Evolutionary conservation across 1,139 yeast species (phyloP).

Genomic region (Suhomyces taliae): DNA sequence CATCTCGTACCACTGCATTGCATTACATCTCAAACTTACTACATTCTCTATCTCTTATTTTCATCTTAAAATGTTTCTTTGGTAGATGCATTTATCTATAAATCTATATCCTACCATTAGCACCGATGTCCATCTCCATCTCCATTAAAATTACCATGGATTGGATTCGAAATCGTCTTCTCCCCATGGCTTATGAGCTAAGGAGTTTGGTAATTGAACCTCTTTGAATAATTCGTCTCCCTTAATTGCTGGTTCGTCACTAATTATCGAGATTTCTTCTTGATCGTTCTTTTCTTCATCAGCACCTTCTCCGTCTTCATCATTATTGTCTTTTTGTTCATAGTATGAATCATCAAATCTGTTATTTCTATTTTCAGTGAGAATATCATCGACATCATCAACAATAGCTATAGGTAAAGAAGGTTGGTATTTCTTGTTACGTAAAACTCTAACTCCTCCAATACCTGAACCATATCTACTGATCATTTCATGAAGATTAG

Average conservation of each 20-base stretch:
- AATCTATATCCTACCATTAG: background rate
- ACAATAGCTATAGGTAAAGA: constrained; percentile 56
- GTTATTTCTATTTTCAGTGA: constrained; percentile 32
- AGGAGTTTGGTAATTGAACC: constrained; percentile 50
- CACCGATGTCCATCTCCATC: background rate
- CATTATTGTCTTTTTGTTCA: constrained; percentile 24
- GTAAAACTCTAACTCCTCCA: constrained; percentile 49
- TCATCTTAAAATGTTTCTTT: no score
- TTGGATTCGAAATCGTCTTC: constrained; percentile 41
- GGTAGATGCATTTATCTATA: no score
- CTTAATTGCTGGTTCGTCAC: constrained; percentile 21
- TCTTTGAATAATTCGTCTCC: constrained; percentile 54
- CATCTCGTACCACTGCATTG: no score
- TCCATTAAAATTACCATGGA: constrained; percentile 41
- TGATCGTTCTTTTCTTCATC: constrained; percentile 3
- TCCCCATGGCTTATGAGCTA: constrained; percentile 54
- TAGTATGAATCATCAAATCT: constrained; percentile 36
- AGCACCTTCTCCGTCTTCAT: constrained; percentile 13
- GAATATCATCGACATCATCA: constrained; percentile 64
- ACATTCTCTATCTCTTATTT: no score
- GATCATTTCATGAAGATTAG: constrained; percentile 59
- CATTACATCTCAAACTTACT: no score
- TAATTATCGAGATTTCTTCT: background rate
- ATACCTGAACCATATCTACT: constrained; percentile 62
- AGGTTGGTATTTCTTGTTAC: constrained; percentile 59